Evolutionary conservation across 352 stramenopile species (phyloP).

Genomic region (Phytophthora syringae): DNA sequence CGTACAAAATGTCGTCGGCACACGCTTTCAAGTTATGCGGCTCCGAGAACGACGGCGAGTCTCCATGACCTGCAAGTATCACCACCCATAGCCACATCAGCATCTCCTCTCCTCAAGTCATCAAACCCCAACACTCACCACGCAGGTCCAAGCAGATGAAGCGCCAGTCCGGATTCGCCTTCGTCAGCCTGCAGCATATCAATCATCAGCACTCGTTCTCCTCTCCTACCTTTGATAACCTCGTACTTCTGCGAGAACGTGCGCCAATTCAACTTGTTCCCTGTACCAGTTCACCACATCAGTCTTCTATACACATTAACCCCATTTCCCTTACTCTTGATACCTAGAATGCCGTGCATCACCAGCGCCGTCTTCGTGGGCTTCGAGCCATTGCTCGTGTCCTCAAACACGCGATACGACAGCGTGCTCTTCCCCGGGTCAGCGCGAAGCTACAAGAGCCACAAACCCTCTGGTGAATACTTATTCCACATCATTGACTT

Average conservation of each 20-base stretch:
- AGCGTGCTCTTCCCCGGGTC: slow-evolving; percentile 54
- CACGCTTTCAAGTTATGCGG: slow-evolving; percentile 75
- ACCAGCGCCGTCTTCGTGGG: slow-evolving; percentile 77
- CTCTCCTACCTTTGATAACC: neutral
- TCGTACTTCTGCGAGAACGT: slow-evolving; percentile 79
- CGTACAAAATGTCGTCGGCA: slow-evolving; percentile 73
- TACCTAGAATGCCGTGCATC: slow-evolving; percentile 87
- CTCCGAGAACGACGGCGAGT: slow-evolving; percentile 68
- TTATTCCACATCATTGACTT: neutral
- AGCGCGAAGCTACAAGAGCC: slow-evolving; percentile 14
- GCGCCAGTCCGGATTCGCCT: slow-evolving; percentile 67
- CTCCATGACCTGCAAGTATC: slow-evolving; percentile 57
- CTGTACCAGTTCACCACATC: slow-evolving; percentile 27
- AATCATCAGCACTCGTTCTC: slow-evolving; percentile 3
- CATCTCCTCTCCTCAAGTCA: neutral
- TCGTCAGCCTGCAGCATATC: slow-evolving; percentile 56
- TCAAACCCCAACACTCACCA: slow-evolving; percentile 37
- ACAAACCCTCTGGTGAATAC: neutral
- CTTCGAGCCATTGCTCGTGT: slow-evolving; percentile 32
- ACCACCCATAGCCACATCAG: slow-evolving; percentile 4
- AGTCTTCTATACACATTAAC: neutral
- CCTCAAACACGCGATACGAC: slow-evolving; percentile 71
- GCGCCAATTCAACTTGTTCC: slow-evolving; percentile 87
- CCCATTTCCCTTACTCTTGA: too few relatives aligned
- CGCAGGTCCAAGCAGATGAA: slow-evolving; percentile 75